Evolutionary conservation across 768 basidiomycete genomes (phyloP), one percentile per base, ranked within the genome.

Genomic region (Mycena crocata): DNA sequence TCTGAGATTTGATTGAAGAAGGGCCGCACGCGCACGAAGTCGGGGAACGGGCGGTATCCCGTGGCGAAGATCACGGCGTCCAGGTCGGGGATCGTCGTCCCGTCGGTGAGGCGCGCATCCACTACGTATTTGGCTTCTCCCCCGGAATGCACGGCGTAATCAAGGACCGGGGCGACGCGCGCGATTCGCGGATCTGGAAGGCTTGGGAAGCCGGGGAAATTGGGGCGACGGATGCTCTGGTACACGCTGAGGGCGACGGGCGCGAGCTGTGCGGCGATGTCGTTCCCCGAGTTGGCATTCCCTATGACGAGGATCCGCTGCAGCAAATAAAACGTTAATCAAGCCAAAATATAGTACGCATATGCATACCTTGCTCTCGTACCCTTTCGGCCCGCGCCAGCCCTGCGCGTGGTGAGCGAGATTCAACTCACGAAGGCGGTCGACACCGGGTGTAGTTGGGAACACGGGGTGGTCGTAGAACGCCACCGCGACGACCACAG

Each of bases 381-480:
- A 82, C 3, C 74, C 77, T 39, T 70, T 28, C 5, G 82, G 79
- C 24, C 85, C 84, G 31, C 75, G 71, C 80, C 83, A 86, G 35
- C 71, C 73, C 55, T 80, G 81, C 7, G 83, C 79, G 56, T 87
- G 86, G 1, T 78, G 81, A n/a, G 72, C 73, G 37, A 66, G 51
- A 37, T 71, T 74, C 28, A 83, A 54, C 28, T 78, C 78, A 30
- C 82, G 55, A 17, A 57, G 55, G 17, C 26, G 46, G 14, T 54
- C 79, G 57, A 87, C 65, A 0, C 85, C 86, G 3, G 80, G 77
- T 5, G 83, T 79, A 19, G 68, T 44, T 0, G 86, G 86, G 78
- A 82, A 86, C 9, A 83, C 74, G 6, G 77, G 80, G 54, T 82
- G 78, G 65, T 86, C 85, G 64, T 81, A 84, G 80, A 79, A 85